A percentile compares a stretch with the other conserved stretches of the same genome.
Evolutionary conservation across 306 rosid species (phyloP).

Genomic region (Glycine tomentella): DNA sequence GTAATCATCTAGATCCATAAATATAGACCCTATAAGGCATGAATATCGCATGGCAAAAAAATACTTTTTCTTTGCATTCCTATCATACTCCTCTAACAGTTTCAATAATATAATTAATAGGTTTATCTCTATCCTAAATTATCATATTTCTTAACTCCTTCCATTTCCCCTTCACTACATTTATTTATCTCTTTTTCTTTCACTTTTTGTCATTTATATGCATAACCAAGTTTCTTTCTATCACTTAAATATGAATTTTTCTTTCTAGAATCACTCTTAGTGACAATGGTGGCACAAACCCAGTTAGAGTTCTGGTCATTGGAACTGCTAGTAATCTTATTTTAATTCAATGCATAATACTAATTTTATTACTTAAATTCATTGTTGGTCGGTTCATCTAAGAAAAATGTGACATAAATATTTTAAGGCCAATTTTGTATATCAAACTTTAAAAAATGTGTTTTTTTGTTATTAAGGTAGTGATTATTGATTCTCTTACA

Average conservation of each 20-base stretch:
- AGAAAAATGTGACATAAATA: not conserved
- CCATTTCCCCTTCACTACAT: not conserved
- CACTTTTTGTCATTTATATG: not conserved
- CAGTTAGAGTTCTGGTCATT: constrained; percentile 59
- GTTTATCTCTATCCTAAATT: constrained; percentile 40
- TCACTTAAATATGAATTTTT: constrained; percentile 8
- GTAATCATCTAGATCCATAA: too few relatives aligned
- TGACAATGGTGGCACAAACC: constrained; percentile 50
- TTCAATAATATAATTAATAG: not conserved
- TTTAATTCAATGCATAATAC: not conserved
- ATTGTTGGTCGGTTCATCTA: not conserved
- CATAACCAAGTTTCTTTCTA: not conserved
- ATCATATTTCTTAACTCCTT: not conserved
- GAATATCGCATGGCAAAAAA: not conserved
- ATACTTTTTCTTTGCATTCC: constrained; percentile 36
- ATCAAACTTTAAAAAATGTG: not conserved
- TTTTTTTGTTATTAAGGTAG: not conserved
- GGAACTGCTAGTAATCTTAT: constrained; percentile 62
- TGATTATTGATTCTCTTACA: not conserved
- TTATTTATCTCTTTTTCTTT: not conserved
- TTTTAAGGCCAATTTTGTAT: not conserved
- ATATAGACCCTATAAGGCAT: not conserved
- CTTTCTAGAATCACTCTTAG: not conserved
- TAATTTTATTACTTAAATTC: not conserved
- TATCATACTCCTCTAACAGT: constrained; percentile 26